Evolutionary conservation across 2,329 filamentous ascomycete species (phyloP), one percentile per base, ranked within the genome.

Genomic region (Macrophomina phaseolina): DNA sequence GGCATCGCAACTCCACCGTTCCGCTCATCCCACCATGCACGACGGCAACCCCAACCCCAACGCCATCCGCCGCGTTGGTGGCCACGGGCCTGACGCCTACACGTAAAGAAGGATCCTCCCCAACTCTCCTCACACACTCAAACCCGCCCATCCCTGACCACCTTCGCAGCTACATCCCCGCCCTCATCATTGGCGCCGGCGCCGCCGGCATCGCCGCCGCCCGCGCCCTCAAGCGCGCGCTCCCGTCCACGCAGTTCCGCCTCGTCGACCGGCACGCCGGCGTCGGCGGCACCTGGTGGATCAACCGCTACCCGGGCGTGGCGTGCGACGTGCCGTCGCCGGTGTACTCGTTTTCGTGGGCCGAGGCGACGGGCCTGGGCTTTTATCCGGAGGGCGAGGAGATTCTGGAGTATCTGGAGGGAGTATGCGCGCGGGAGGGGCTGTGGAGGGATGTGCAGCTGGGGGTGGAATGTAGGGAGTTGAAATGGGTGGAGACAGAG

Each of bases 231-330:
- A 85, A 87, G 70, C 78, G 85, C 18, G 83, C 83, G 74, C 82
- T 89, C 82, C 82, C 36, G 83, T 87, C 87, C 64, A 83, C 84
- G 68, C 86, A 89, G 68, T 83, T 90, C 70, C 79, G 80, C 34
- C 82, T 90, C 72, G 90, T 89, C 67, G 89, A 90, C 30, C 80
- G 85, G 12, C 80, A 87, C 68, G 77, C 80, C 4, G 82, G 83
- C 3, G 80, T 89, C 51, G 88, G 88, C 38, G 89, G 89, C 7
- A 90, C 88, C 23, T 91, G 89, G 89, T 83, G 82, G 75, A 83
- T 83, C 52, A 90, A 90, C 73, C 79, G 82, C 38, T 90, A 90
- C 74, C 88, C 77, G 18, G 78, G 79, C 48, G 76, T 79, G 65
- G 85, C 86, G 6, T 88, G 86, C 71, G 86, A 89, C 73, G 75